A percentile compares a stretch with the other conserved stretches of the same genome.
phyloP scores from a whole-genome alignment of 2,329 filamentous ascomycete genomes.

The Sphaerulina populicola region DNA sequence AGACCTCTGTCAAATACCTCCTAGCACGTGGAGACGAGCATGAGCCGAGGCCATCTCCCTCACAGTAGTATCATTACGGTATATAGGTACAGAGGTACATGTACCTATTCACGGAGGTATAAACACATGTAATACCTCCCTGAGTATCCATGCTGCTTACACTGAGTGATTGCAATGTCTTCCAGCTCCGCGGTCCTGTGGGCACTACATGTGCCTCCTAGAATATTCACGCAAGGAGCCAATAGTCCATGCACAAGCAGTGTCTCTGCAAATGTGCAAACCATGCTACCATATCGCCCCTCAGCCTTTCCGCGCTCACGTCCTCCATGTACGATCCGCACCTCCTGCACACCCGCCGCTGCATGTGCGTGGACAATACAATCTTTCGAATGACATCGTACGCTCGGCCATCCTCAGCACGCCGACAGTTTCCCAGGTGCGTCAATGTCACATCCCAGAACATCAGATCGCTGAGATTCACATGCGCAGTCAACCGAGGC shows the following conservation, averaged over 20 bases:
- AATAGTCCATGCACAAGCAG: slow-evolving; percentile 29
- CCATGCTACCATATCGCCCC: slow-evolving; percentile 23
- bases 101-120: too few species aligned
- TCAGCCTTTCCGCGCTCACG: slow-evolving; percentile 25
- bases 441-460: slow-evolving; percentile 64
- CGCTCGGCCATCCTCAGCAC: slow-evolving; percentile 37
- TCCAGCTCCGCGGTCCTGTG: too few species aligned
- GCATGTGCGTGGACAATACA: slow-evolving; percentile 23
- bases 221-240: slow-evolving; percentile 15
- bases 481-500: slow-evolving; percentile 48
- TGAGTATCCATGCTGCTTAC: too few species aligned
- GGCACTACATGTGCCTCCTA: too few species aligned
- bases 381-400: slow-evolving; percentile 50
- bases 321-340: slow-evolving; percentile 44
- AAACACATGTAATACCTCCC: too few species aligned
- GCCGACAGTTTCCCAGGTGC: slow-evolving; percentile 34
- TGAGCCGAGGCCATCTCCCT: too few species aligned
- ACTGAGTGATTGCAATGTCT: too few species aligned
- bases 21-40: too few species aligned
- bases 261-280: slow-evolving; percentile 27
- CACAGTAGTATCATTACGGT: too few species aligned
- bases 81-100: too few species aligned
- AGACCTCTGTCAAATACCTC: too few species aligned
- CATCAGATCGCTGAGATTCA: slow-evolving; percentile 61
- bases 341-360: slow-evolving; percentile 35